Conservation (phyloP, 2,329 filamentous ascomycete species). For the Chaetomiaceae sp. region DNA sequence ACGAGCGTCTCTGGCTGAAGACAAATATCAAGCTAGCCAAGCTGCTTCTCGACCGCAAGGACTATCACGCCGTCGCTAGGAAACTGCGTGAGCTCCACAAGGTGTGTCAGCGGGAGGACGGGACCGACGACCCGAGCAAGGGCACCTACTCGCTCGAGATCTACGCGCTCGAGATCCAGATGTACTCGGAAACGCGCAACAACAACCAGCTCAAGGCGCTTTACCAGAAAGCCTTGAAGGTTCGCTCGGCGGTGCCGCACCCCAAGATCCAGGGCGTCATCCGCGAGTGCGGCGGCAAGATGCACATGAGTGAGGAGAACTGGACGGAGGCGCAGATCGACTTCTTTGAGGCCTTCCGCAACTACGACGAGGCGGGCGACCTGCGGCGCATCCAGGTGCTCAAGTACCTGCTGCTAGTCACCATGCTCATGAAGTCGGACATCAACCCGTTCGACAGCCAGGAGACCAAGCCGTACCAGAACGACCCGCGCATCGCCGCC, state of each 20-base stretch:
- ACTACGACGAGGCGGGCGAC: slow-evolving; percentile 96
- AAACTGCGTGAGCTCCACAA: slow-evolving; percentile 86
- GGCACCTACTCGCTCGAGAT: slow-evolving; percentile 94
- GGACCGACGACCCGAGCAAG: slow-evolving; percentile 85
- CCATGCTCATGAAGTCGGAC: slow-evolving; percentile 96
- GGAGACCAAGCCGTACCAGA: slow-evolving; percentile 97
- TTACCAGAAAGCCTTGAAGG: slow-evolving; percentile 84
- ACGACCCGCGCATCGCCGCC: slow-evolving; percentile 86
- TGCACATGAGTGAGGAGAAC: slow-evolving; percentile 99
- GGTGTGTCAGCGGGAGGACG: slow-evolving; percentile 81
- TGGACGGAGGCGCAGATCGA: slow-evolving; percentile 96
- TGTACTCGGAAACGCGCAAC: slow-evolving; percentile 95
- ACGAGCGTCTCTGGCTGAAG: slow-evolving; percentile 94
- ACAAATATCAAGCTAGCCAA: slow-evolving; percentile 96
- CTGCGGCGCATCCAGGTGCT: slow-evolving; percentile 94
- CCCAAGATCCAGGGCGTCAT: slow-evolving; percentile 99
- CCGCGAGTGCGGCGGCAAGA: slow-evolving; percentile 96
- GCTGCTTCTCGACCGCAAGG: slow-evolving; percentile 83
- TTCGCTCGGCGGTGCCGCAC: slow-evolving; percentile 94
- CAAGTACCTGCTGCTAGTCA: slow-evolving; percentile 92
- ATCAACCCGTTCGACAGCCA: slow-evolving; percentile 99
- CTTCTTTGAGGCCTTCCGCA: slow-evolving; percentile 98
- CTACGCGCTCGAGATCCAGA: slow-evolving; percentile 95
- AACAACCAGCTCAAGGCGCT: slow-evolving; percentile 93
- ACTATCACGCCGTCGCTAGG: slow-evolving; percentile 71